A percentile compares a stretch with the other conserved stretches of the same genome.
These are phyloP conservation scores for Arachnomyces sp. DNA, from an alignment of 2,329 filamentous ascomycete genomes.

Conservation along the genomic window DNA sequence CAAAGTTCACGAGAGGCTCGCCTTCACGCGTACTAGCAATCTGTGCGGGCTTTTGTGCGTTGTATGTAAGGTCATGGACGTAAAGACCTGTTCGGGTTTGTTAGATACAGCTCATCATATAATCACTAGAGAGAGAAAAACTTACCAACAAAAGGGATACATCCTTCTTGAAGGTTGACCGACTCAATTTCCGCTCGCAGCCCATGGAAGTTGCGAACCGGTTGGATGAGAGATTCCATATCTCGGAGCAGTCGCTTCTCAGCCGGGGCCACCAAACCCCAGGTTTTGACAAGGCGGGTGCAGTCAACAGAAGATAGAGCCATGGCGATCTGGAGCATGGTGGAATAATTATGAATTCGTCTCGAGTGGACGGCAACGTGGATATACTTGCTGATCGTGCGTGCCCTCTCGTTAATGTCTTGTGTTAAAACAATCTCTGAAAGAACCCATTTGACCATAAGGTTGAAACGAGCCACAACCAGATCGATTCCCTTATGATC, in stretches of 20 bases:
- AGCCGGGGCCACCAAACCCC: conserved; percentile 47
- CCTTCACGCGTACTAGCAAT: conserved; percentile 40
- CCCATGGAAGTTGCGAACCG: conserved; percentile 56
- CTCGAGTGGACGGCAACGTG: conserved; percentile 55
- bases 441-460: conserved; percentile 59
- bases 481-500: conserved; percentile 55
- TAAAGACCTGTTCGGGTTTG: conserved; percentile 44
- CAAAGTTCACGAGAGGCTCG: conserved; percentile 58
- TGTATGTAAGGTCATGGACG: conserved; percentile 60
- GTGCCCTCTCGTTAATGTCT: conserved; percentile 51
- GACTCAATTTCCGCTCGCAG: conserved; percentile 59
- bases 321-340: conserved; percentile 58
- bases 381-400: conserved; percentile 55
- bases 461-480: conserved; percentile 59
- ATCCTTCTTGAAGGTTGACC: conserved; percentile 50
- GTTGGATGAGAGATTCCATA: conserved; percentile 55
- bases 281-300: conserved; percentile 50
- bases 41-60: conserved; percentile 57
- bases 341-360: conserved; percentile 56
- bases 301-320: conserved; percentile 55
- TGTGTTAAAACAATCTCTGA: conserved; percentile 56
- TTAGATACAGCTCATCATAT: conserved; percentile 3
- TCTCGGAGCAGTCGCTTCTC: conserved; percentile 51
- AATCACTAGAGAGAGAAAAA: conserved; percentile 4
- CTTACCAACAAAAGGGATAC: conserved; percentile 59